Percentiles rank a stretch among this genome's conserved stretches.
These are phyloP conservation scores for Endogone sp. DNA, from an alignment of 192 early-diverging fungal genomes.

Conservation along the genomic window DNA sequence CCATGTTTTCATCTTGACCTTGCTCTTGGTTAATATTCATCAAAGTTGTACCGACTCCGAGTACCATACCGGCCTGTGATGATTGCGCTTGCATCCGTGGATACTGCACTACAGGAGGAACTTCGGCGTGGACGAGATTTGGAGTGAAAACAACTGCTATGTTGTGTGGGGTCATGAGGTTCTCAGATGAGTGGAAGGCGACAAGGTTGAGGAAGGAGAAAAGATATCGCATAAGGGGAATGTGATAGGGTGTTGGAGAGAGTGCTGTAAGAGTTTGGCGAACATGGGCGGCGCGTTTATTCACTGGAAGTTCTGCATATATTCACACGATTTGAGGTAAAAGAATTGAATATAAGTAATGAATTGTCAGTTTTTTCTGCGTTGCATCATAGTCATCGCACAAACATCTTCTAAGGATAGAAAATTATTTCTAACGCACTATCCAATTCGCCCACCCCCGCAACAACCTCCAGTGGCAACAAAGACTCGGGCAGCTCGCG, in stretches of 20 bases:
- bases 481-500: constrained; percentile 77
- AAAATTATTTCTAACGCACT: constrained; percentile 6
- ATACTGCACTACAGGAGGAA: constrained; percentile 4
- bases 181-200: constrained; percentile 57
- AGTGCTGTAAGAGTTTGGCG: not conserved
- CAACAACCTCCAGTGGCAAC: constrained; percentile 49
- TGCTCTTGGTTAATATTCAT: not conserved
- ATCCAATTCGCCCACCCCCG: constrained; percentile 47
- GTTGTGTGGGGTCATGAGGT: constrained; percentile 83
- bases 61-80: not conserved
- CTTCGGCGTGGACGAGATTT: constrained; percentile 62
- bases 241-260: constrained; percentile 41
- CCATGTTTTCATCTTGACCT: constrained; percentile 5
- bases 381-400: too few relatives aligned
- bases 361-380: too few relatives aligned
- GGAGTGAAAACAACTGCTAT: constrained; percentile 85
- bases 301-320: not conserved
- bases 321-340: constrained; percentile 16
- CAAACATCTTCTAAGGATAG: too few relatives aligned
- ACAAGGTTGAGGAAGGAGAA: constrained; percentile 70
- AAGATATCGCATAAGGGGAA: constrained; percentile 56
- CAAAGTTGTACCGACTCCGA: not conserved
- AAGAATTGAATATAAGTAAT: too few relatives aligned
- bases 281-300: constrained; percentile 26
- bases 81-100: too few relatives aligned